Conservation (phyloP, 1,284 basidiomycete species). For the Leccinum subfulvum region DNA sequence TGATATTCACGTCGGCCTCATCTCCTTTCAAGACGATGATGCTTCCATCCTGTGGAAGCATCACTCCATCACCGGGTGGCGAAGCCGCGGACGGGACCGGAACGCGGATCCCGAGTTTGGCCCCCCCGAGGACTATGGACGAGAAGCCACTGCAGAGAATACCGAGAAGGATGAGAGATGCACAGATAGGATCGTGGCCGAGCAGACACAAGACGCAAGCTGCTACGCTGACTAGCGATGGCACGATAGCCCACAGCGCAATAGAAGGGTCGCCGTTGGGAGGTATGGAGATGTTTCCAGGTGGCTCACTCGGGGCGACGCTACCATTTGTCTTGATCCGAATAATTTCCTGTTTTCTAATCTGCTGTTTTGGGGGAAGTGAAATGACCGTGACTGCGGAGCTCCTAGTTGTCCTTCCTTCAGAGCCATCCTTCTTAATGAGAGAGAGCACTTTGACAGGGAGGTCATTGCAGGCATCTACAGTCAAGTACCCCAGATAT, state of each 20-base stretch:
- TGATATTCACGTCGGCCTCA: constrained; percentile 26
- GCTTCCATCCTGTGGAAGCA: constrained; percentile 18
- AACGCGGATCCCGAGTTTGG: constrained; percentile 20
- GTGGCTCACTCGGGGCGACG: not conserved
- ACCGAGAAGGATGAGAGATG: constrained; percentile 33
- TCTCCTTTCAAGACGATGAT: constrained; percentile 26
- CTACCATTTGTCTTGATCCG: not conserved
- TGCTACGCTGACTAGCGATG: constrained; percentile 26
- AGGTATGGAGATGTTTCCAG: constrained; percentile 5
- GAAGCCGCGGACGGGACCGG: constrained; percentile 24
- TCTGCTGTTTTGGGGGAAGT: constrained; percentile 9
- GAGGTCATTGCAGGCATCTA: not conserved
- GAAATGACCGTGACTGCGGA: constrained; percentile 18
- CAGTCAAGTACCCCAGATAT: constrained; percentile 25
- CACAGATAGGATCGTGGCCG: constrained; percentile 22
- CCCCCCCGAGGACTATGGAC: constrained; percentile 28
- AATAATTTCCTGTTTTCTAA: not conserved
- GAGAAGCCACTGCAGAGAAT: constrained; percentile 28
- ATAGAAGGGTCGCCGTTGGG: constrained; percentile 5
- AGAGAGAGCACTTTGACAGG: constrained; percentile 7
- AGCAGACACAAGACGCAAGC: constrained; percentile 20
- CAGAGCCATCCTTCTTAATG: not conserved
- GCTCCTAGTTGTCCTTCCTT: constrained; percentile 22
- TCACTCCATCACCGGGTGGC: constrained; percentile 27
- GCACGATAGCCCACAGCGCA: constrained; percentile 15